phyloP scores from a whole-genome alignment of 345 rosid species.

The Eucalyptus pauciflora region DNA sequence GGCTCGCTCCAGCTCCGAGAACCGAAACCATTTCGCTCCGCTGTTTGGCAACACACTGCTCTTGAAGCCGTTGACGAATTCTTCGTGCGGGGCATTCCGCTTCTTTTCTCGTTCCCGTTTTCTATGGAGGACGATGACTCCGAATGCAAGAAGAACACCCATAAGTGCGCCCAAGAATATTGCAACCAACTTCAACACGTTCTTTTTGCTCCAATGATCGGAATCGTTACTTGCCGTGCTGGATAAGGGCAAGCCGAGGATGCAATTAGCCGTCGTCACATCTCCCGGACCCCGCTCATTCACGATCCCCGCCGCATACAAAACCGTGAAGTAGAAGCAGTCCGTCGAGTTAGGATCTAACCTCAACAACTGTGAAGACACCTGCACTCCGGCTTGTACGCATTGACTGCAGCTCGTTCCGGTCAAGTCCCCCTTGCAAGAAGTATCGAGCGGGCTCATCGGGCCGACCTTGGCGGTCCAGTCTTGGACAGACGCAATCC shows the following conservation, averaged over 20 bases:
- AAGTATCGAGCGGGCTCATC: constrained; percentile 10
- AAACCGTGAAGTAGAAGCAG: constrained; percentile 24
- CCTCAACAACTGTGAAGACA: constrained; percentile 10
- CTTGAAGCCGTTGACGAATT: constrained; percentile 20
- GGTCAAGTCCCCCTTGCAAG: constrained; percentile 29
- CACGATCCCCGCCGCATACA: constrained; percentile 38
- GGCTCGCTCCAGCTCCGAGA: constrained; percentile 36
- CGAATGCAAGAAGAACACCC: constrained; percentile 22
- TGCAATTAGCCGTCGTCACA: constrained; percentile 25
- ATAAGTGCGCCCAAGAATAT: constrained; percentile 14
- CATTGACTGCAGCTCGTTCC: constrained; percentile 37
- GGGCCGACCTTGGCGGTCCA: constrained; percentile 28
- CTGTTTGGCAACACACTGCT: constrained; percentile 25
- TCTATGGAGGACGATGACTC: constrained; percentile 7
- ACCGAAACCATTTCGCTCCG: constrained; percentile 45
- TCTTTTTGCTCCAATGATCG: neutral
- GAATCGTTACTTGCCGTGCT: neutral
- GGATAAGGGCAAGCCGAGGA: constrained; percentile 31
- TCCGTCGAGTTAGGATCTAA: constrained; percentile 17
- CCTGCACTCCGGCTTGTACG: constrained; percentile 30
- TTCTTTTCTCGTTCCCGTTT: constrained; percentile 11
- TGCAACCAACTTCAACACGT: constrained; percentile 1
- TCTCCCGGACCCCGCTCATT: constrained; percentile 32
- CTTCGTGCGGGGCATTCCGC: constrained; percentile 14
- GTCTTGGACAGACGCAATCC: constrained; percentile 21